These are phyloP conservation scores for Peltaster fructicola DNA, from an alignment of 2,329 filamentous ascomycete genomes.

Conservation along the genomic window DNA sequence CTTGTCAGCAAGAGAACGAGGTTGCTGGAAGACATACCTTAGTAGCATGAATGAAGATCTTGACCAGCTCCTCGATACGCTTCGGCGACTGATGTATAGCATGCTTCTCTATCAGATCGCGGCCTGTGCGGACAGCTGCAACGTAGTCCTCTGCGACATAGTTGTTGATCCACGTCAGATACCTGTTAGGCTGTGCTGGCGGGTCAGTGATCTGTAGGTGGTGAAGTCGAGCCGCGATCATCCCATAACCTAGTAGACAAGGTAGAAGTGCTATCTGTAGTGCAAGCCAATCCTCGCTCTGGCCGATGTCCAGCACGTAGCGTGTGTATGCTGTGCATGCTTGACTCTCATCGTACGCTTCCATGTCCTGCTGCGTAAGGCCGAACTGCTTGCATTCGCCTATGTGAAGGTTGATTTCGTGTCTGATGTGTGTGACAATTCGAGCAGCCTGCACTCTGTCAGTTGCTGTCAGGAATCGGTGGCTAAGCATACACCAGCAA, in stretches of 20 bases:
- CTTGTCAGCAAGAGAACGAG: slow-evolving; percentile 1
- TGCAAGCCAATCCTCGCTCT: slow-evolving; percentile 73
- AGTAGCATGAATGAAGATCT: slow-evolving; percentile 76
- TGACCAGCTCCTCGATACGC: slow-evolving; percentile 64
- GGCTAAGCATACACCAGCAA: slow-evolving; percentile 40
- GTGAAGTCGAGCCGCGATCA: slow-evolving; percentile 55
- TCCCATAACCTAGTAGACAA: slow-evolving; percentile 76
- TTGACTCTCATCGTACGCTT: slow-evolving; percentile 54
- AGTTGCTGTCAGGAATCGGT: slow-evolving; percentile 2
- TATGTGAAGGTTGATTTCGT: slow-evolving; percentile 67
- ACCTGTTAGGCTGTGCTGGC: slow-evolving; percentile 27
- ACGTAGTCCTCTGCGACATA: slow-evolving; percentile 69
- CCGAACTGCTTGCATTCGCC: slow-evolving; percentile 70
- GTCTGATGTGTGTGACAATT: slow-evolving; percentile 59
- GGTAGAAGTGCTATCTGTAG: slow-evolving; percentile 73
- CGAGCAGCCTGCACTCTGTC: slow-evolving; percentile 35
- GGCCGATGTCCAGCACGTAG: slow-evolving; percentile 77
- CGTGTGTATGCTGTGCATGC: slow-evolving; percentile 65
- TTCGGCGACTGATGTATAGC: slow-evolving; percentile 53
- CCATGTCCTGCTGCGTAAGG: slow-evolving; percentile 55
- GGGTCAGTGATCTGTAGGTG: slow-evolving; percentile 37
- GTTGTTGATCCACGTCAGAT: slow-evolving; percentile 84
- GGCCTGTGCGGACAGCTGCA: slow-evolving; percentile 51
- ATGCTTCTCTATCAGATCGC: slow-evolving; percentile 56
- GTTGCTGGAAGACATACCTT: slow-evolving; percentile 43